Evolutionary conservation across 2,329 filamentous ascomycete species (phyloP).

Genomic region (Didymella pinodella): DNA sequence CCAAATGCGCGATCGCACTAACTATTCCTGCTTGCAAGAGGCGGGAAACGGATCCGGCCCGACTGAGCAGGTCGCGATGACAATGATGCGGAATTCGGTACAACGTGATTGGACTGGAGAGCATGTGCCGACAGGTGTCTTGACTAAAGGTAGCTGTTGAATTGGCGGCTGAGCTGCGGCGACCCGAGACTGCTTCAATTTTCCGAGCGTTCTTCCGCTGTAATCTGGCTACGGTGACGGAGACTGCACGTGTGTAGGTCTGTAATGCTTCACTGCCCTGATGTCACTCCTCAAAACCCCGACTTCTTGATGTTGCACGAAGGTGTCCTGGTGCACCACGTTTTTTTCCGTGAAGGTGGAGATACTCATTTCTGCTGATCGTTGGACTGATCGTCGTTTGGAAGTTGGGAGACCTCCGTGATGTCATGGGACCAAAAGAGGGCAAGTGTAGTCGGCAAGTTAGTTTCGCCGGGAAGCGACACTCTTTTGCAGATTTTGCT

Average conservation of each 20-base stretch:
- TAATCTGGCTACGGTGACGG: neutral
- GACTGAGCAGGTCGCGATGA: constrained; percentile 6
- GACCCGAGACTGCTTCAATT: neutral
- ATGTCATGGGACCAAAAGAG: constrained; percentile 25
- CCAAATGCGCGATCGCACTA: constrained; percentile 16
- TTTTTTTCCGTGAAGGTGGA: neutral
- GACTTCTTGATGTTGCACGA: neutral
- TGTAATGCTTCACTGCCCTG: neutral
- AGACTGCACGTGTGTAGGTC: neutral
- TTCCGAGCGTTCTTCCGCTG: neutral
- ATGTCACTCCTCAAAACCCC: neutral
- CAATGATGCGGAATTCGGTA: constrained; percentile 1
- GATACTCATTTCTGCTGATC: neutral
- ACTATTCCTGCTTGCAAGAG: constrained; percentile 7
- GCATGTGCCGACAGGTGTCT: neutral
- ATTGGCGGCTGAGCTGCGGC: neutral
- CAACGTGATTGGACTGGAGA: constrained; percentile 5
- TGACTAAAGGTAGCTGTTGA: neutral
- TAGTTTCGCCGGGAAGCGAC: constrained; percentile 15
- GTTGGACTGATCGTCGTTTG: neutral
- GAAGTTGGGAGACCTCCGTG: constrained; percentile 1
- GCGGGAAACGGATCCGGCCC: constrained; percentile 17
- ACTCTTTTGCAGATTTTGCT: constrained; percentile 14
- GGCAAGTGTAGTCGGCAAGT: constrained; percentile 5
- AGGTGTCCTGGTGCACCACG: neutral